Conservation (phyloP, 129 eudicot species). For the Lonicera japonica region DNA sequence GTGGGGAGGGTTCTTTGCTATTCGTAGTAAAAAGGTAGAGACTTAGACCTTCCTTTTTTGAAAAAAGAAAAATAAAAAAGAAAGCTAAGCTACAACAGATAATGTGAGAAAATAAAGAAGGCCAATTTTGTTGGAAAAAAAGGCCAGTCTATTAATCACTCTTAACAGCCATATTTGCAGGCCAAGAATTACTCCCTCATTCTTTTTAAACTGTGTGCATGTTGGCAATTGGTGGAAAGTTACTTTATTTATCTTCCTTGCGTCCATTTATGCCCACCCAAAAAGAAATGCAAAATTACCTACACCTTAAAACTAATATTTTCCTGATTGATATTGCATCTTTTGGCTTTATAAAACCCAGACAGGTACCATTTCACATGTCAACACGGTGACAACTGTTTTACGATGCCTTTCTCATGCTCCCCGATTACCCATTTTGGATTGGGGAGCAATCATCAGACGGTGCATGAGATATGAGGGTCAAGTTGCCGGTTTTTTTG, state of each 20-base stretch:
- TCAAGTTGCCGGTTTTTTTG: conserved; percentile 34
- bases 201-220: not conserved
- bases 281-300: not conserved
- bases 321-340: not conserved
- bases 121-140: no score
- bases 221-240: not conserved
- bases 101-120: no score
- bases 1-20: no score
- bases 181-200: not conserved
- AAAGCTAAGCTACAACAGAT: no score
- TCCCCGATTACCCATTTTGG: conserved; percentile 70
- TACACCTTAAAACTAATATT: not conserved
- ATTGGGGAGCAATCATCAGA: conserved; percentile 78
- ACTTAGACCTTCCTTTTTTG: no score
- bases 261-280: not conserved
- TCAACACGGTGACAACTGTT: conserved; percentile 44
- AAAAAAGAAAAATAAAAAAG: no score
- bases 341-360: conserved; percentile 14
- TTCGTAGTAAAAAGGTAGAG: no score
- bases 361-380: conserved; percentile 34
- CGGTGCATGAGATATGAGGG: conserved; percentile 75
- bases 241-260: not conserved
- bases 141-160: no score
- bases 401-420: conserved; percentile 76
- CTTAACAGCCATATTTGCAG: not conserved